These are phyloP conservation scores for Chlorella sp. DNA, from an alignment of 139 green algal species.

Conservation along the genomic window DNA sequence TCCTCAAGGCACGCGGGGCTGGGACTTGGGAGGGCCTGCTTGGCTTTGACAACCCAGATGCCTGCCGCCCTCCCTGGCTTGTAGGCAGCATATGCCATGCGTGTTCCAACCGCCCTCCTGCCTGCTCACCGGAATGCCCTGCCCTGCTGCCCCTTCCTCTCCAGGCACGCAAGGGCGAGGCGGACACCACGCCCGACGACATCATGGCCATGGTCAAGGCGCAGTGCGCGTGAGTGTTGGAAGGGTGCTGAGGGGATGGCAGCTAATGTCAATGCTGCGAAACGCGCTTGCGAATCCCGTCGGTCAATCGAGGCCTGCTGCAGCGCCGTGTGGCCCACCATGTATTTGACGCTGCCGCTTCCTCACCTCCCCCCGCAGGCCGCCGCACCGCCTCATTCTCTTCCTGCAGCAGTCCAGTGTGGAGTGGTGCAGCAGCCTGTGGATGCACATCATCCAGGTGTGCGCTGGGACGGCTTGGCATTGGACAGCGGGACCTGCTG, in stretches of 20 bases:
- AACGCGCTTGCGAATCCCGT: too few relatives aligned
- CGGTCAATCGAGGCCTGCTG: too few relatives aligned
- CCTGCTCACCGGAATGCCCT: background rate
- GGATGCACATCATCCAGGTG: constrained; percentile 84
- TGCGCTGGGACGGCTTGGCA: too few relatives aligned
- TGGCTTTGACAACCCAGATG: background rate
- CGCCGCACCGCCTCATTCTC: constrained; percentile 91
- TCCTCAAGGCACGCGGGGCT: constrained; percentile 77
- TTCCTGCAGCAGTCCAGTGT: constrained; percentile 96
- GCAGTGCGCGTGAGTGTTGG: constrained; percentile 68
- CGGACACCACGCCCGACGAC: constrained; percentile 88
- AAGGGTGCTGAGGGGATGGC: too few relatives aligned
- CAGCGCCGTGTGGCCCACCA: too few relatives aligned
- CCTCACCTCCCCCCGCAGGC: background rate
- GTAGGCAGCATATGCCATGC: too few relatives aligned
- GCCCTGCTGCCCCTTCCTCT: background rate
- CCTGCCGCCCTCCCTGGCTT: background rate
- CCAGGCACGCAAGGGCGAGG: constrained; percentile 83
- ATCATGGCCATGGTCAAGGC: constrained; percentile 95
- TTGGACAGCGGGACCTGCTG: too few relatives aligned
- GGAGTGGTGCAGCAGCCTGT: constrained; percentile 93
- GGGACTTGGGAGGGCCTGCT: background rate
- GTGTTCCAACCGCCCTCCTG: background rate
- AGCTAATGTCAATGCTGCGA: too few relatives aligned
- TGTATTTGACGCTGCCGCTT: too few relatives aligned